These are phyloP conservation scores for Haplosporangium sp. DNA, from an alignment of 371 early-diverging fungal species.

Conservation along the genomic window DNA sequence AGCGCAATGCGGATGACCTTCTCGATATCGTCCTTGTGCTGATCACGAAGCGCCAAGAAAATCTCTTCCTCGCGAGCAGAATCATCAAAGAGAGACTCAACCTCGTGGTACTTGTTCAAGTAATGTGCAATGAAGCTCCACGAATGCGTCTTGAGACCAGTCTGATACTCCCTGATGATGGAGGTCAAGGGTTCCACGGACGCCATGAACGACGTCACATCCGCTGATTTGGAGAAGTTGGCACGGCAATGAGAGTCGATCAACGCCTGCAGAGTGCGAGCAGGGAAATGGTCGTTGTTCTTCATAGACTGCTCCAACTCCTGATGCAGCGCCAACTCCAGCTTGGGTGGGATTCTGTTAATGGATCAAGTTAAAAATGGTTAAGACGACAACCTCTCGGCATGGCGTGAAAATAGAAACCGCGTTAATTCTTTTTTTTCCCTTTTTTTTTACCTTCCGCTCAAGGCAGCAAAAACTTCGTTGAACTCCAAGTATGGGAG, in stretches of 20 bases:
- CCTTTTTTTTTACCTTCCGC: conserved; percentile 71
- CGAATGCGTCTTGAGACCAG: conserved; percentile 85
- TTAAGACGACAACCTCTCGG: background rate
- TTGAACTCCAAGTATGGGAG: conserved; percentile 90
- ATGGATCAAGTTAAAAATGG: background rate
- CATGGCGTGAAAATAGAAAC: too few species aligned
- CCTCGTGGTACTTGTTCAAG: conserved; percentile 85
- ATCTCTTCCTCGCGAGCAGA: conserved; percentile 87
- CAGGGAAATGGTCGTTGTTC: conserved; percentile 77
- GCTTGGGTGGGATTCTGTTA: conserved; percentile 75
- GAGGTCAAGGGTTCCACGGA: conserved; percentile 73
- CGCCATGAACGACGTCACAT: conserved; percentile 70
- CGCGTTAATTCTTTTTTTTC: background rate
- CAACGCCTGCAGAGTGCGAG: conserved; percentile 70
- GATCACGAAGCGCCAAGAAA: conserved; percentile 84
- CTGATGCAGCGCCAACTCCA: conserved; percentile 70
- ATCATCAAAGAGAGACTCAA: conserved; percentile 86
- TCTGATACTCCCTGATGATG: conserved; percentile 76
- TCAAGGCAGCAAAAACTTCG: conserved; percentile 84
- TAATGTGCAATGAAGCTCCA: conserved; percentile 77
- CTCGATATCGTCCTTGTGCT: conserved; percentile 85
- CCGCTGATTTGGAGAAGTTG: conserved; percentile 67
- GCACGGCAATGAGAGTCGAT: conserved; percentile 70
- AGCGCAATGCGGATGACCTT: conserved; percentile 79
- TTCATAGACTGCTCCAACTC: conserved; percentile 56